These are phyloP conservation scores for Pyrenula aspistea DNA, from an alignment of 495 filamentous ascomycete species.

Conservation along the genomic window DNA sequence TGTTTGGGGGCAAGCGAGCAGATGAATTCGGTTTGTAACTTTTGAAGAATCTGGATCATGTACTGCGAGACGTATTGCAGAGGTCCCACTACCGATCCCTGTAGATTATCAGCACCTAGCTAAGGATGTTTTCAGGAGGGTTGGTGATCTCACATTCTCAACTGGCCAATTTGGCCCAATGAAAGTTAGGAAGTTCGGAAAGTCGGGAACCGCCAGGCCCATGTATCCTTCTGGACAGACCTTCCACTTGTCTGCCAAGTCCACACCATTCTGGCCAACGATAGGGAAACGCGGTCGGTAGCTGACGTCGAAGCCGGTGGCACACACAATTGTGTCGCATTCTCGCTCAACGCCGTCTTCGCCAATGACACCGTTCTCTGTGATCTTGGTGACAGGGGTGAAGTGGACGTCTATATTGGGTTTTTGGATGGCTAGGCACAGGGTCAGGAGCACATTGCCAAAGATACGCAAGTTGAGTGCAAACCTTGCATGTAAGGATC, in stretches of 20 bases:
- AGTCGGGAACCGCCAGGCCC: conserved; percentile 33
- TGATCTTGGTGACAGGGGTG: not conserved
- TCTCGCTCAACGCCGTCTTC: conserved; percentile 22
- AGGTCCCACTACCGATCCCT: not conserved
- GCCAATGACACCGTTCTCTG: conserved; percentile 30
- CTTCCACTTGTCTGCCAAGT: conserved; percentile 26
- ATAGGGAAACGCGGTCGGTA: conserved; percentile 26
- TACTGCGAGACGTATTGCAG: conserved; percentile 19
- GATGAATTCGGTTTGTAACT: conserved; percentile 1
- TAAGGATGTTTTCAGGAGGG: not conserved
- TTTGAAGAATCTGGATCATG: conserved; percentile 30
- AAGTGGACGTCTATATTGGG: not conserved
- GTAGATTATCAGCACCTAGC: not conserved
- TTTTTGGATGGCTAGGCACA: not conserved
- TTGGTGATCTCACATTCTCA: conserved; percentile 18
- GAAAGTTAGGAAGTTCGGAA: conserved; percentile 42
- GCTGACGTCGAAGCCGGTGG: conserved; percentile 27
- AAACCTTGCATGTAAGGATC: not conserved
- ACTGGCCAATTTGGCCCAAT: conserved; percentile 6
- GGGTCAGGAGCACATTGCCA: too few species aligned
- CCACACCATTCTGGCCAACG: conserved; percentile 22
- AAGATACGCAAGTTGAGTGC: too few species aligned
- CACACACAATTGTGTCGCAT: not conserved
- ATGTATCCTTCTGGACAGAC: conserved; percentile 33
- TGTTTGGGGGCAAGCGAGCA: conserved; percentile 5